Evolutionary conservation across 192 early-diverging fungal species (phyloP).

Genomic region (Linnemannia elongata): DNA sequence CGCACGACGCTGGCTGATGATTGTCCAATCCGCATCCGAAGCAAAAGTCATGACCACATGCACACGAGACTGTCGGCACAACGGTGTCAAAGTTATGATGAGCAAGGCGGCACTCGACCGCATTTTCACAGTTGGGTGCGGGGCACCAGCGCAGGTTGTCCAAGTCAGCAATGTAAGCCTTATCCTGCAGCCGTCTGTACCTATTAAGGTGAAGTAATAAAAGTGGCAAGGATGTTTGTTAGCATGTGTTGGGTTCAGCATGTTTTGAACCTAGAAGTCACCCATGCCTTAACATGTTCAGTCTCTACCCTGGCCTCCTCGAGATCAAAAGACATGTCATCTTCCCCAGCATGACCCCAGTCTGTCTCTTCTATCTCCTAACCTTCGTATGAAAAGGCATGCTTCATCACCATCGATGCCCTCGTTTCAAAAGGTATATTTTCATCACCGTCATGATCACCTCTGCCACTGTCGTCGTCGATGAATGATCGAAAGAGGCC

Average conservation of each 20-base stretch:
- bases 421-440: too few relatives aligned
- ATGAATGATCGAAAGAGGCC: too few relatives aligned
- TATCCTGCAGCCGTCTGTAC: conserved; percentile 80
- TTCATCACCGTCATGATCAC: too few relatives aligned
- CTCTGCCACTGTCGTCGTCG: too few relatives aligned
- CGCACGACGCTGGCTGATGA: conserved; percentile 94
- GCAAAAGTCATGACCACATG: conserved; percentile 86
- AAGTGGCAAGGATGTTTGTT: background rate
- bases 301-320: too few relatives aligned
- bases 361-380: too few relatives aligned
- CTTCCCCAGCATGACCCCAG: too few relatives aligned
- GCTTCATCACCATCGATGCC: too few relatives aligned
- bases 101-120: conserved; percentile 89
- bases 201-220: conserved; percentile 52
- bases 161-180: conserved; percentile 93
- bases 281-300: too few relatives aligned
- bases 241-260: background rate
- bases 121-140: conserved; percentile 94
- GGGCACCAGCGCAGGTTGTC: conserved; percentile 92
- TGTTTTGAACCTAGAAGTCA: background rate
- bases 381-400: too few relatives aligned
- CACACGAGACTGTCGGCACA: conserved; percentile 90
- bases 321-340: too few relatives aligned
- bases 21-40: conserved; percentile 89
- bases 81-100: conserved; percentile 71